phyloP scores from a whole-genome alignment of 768 basidiomycete species.

The Mycena leptocephala region DNA sequence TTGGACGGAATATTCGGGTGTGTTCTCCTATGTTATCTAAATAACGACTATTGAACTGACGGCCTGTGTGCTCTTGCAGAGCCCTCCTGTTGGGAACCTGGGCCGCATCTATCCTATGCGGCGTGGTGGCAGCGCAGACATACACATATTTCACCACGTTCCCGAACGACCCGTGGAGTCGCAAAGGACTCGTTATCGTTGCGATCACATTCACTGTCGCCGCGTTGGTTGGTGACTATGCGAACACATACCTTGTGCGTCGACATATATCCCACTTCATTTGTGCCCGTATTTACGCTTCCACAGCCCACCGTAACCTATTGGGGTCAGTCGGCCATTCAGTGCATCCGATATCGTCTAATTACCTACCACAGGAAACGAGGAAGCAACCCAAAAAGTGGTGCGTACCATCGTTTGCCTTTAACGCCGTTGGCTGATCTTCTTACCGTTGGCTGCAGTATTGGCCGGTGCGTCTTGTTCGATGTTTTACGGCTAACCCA shows the following conservation, averaged over 20 bases:
- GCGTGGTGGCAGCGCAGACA: background rate
- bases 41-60: background rate
- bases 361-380: background rate
- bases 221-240: conserved; percentile 2
- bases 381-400: background rate
- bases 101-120: background rate
- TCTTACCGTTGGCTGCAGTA: background rate
- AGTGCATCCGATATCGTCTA: background rate
- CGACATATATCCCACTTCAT: background rate
- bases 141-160: conserved; percentile 1
- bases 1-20: background rate
- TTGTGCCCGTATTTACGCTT: background rate
- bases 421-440: background rate
- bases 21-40: background rate
- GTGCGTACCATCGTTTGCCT: background rate
- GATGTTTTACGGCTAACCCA: background rate
- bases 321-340: background rate
- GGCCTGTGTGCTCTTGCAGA: background rate
- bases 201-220: background rate
- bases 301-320: background rate
- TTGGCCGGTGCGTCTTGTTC: background rate
- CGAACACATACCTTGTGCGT: background rate
- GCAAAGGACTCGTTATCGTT: conserved; percentile 2
- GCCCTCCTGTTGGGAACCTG: background rate
- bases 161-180: background rate